A percentile compares a stretch with the other conserved stretches of the same genome.
phyloP scores from a whole-genome alignment of 352 stramenopile species.

The Pythium graminicola region DNA sequence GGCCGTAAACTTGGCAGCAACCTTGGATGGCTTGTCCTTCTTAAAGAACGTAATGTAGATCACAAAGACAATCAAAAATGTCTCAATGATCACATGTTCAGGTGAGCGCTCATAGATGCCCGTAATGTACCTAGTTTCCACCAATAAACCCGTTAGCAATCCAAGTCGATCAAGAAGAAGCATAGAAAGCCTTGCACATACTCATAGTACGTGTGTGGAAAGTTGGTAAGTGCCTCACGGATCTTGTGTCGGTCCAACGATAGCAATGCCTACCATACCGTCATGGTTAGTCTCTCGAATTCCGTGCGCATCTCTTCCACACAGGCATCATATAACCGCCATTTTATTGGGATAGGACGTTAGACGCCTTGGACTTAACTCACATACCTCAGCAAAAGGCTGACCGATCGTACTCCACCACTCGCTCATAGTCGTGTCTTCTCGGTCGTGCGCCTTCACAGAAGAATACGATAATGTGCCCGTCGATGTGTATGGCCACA shows the following conservation, averaged over 20 bases:
- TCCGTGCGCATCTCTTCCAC: too few species aligned
- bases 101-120: slow-evolving; percentile 81
- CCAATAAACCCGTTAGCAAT: neutral
- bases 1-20: slow-evolving; percentile 60
- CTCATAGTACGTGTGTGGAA: slow-evolving; percentile 68
- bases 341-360: neutral
- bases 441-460: neutral
- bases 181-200: slow-evolving; percentile 21
- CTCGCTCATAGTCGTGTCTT: slow-evolving; percentile 48
- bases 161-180: too few species aligned
- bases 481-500: neutral
- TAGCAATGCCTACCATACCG: slow-evolving; percentile 41
- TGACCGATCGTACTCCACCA: slow-evolving; percentile 74
- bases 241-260: slow-evolving; percentile 54
- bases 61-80: slow-evolving; percentile 94
- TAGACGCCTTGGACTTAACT: neutral
- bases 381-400: slow-evolving; percentile 56
- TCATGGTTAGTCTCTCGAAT: neutral
- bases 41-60: slow-evolving; percentile 92
- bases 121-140: slow-evolving; percentile 48
- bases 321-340: neutral
- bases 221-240: slow-evolving; percentile 49
- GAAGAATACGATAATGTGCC: neutral
- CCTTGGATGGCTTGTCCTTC: slow-evolving; percentile 59
- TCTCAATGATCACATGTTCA: slow-evolving; percentile 97